Percentiles rank a stretch among this genome's conserved stretches.
Evolutionary conservation across 2,329 filamentous ascomycete species (phyloP).

Genomic region (Aureobasidium sp.): DNA sequence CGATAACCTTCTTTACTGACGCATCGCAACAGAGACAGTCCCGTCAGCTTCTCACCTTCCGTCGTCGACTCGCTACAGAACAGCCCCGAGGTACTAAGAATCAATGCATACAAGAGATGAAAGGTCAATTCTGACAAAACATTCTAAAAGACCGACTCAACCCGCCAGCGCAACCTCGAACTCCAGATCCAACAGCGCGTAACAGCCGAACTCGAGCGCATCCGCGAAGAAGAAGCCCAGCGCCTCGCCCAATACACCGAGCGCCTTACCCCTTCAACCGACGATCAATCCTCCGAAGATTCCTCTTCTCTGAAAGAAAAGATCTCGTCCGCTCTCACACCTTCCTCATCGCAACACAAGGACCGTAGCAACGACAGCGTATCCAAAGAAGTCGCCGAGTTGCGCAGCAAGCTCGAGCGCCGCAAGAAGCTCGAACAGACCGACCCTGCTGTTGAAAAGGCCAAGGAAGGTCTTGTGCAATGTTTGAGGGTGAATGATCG

Average conservation of each 20-base stretch:
- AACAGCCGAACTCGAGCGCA: constrained; percentile 71
- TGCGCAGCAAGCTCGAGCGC: constrained; percentile 43
- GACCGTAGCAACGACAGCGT: constrained; percentile 47
- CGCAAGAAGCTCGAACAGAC: constrained; percentile 55
- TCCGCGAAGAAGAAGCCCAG: constrained; percentile 62
- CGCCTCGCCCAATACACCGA: constrained; percentile 61
- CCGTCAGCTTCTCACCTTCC: constrained; percentile 68
- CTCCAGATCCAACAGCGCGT: constrained; percentile 84
- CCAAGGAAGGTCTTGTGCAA: constrained; percentile 66
- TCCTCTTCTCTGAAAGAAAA: constrained; percentile 19
- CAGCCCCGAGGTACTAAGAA: constrained; percentile 67
- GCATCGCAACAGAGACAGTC: constrained; percentile 43
- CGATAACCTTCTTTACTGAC: neutral
- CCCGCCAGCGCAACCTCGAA: constrained; percentile 75
- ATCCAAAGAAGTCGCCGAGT: constrained; percentile 49
- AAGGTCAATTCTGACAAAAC: neutral
- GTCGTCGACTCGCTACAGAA: constrained; percentile 76
- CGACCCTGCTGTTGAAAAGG: constrained; percentile 65
- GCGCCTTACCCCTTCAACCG: constrained; percentile 25
- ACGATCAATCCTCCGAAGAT: constrained; percentile 22
- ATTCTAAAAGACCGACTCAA: constrained; percentile 67
- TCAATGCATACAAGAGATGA: neutral
- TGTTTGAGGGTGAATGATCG: constrained; percentile 81
- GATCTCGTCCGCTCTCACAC: constrained; percentile 23
- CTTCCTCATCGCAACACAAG: constrained; percentile 23